Evolutionary conservation across 78 protist species (phyloP).

Genomic region (Bodo saltans): DNA sequence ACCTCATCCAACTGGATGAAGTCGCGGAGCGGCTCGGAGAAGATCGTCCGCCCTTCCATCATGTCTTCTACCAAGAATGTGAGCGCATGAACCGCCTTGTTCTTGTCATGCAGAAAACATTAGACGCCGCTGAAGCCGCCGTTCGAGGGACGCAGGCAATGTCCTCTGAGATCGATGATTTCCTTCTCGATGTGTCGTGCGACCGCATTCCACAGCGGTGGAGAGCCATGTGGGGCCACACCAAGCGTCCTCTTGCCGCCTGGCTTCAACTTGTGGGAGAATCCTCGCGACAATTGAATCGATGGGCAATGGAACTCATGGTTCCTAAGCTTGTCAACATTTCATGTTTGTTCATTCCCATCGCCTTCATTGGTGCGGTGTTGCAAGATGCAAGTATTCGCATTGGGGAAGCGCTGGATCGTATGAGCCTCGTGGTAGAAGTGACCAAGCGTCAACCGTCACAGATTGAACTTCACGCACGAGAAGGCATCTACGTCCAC

Average conservation of each 20-base stretch:
- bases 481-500: slow-evolving; percentile 45
- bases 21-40: background rate
- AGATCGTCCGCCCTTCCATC: slow-evolving; percentile 1
- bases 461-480: background rate
- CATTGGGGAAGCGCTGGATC: slow-evolving; percentile 26
- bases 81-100: slow-evolving; percentile 45
- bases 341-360: slow-evolving; percentile 52
- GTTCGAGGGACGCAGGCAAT: slow-evolving; percentile 61
- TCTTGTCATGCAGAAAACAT: background rate
- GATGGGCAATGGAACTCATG: slow-evolving; percentile 34
- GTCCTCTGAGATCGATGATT: slow-evolving; percentile 36
- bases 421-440: slow-evolving; percentile 33
- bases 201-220: slow-evolving; percentile 47
- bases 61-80: slow-evolving; percentile 46
- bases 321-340: slow-evolving; percentile 45
- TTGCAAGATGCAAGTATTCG: slow-evolving; percentile 48
- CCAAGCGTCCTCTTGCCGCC: slow-evolving; percentile 36
- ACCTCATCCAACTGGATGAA: background rate
- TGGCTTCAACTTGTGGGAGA: slow-evolving; percentile 52
- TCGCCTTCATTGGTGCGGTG: slow-evolving; percentile 60
- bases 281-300: slow-evolving; percentile 16
- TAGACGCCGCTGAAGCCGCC: slow-evolving; percentile 40
- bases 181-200: slow-evolving; percentile 31
- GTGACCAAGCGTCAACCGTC: slow-evolving; percentile 32
- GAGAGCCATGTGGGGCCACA: slow-evolving; percentile 54